These are phyloP conservation scores for Mycena metata DNA, from an alignment of 768 basidiomycete species.

Conservation along the genomic window DNA sequence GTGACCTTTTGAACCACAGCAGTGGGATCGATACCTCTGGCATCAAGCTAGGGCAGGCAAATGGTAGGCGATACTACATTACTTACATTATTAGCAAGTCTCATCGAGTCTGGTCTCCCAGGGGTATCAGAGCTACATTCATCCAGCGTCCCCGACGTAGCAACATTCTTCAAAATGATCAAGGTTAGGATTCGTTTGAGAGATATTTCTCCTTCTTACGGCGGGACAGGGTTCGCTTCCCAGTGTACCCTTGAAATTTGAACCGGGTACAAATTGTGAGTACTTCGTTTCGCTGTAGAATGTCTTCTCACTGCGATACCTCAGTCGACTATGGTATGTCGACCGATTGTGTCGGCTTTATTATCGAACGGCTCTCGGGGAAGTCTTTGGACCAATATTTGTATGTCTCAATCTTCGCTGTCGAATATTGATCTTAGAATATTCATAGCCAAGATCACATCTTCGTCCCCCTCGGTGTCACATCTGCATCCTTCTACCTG, in stretches of 20 bases:
- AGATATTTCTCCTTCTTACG: too few relatives aligned
- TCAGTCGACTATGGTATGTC: conserved; percentile 41
- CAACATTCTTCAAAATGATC: conserved; percentile 44
- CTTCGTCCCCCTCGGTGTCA: conserved; percentile 40
- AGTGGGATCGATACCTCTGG: conserved; percentile 43
- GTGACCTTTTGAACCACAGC: conserved; percentile 48
- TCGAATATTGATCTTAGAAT: too few relatives aligned
- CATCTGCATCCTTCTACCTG: conserved; percentile 40
- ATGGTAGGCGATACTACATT: too few relatives aligned
- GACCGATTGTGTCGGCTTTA: conserved; percentile 45
- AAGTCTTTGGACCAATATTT: conserved; percentile 48
- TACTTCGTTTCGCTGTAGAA: too few relatives aligned
- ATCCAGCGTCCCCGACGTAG: not conserved
- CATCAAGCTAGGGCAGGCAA: too few relatives aligned
- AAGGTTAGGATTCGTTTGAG: conserved; percentile 34
- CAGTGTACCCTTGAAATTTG: conserved; percentile 45
- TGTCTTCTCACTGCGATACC: not conserved
- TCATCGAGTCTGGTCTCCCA: too few relatives aligned
- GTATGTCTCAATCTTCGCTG: conserved; percentile 39
- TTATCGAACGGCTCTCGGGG: conserved; percentile 45
- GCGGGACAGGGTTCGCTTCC: conserved; percentile 41
- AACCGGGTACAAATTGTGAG: conserved; percentile 41
- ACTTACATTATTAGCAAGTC: too few relatives aligned
- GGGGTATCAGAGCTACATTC: too few relatives aligned
- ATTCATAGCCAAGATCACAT: conserved; percentile 31